Evolutionary conservation across 495 filamentous ascomycete species (phyloP), one percentile per base, ranked within the genome.

Genomic region (Mytilinidion resinicola): DNA sequence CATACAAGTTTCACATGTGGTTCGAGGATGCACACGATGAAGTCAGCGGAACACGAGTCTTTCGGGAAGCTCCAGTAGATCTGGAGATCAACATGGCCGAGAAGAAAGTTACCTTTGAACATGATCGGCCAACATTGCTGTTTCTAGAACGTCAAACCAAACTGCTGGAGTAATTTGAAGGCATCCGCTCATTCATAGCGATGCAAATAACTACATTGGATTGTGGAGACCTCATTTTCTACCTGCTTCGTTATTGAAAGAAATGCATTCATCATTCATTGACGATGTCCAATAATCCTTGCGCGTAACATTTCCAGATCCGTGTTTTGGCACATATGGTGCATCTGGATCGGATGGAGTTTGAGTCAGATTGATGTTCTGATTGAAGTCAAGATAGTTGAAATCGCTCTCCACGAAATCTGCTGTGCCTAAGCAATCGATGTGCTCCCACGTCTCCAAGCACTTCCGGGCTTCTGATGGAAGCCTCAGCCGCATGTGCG

Each of bases 101-200:
- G 51, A 54, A 54, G 36, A 37, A 54, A 30, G 33, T 54, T n/a
- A 39, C 51, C 11, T 37, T 47, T 12, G 53, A 55, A 17, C 9
- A 46, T 5, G 57, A 60, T 50, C 17, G 57, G 15, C 52, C 39
- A 25, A 55, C 57, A 30, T 12, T 60, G 9, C 10, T 36, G 25
- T 60, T 60, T 34, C 39, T 60, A n/a, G 51, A 33, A 42, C 14
- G 52, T n/a, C 57, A 60, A 39, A 60, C 35, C 21, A 60, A 46
- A 42, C 30, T 60, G 38, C 52, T 60, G 9, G 57, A 51, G 47
- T 54, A 54, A 33, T 7, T 51, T 7, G 33, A 46, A 46, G 20
- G 42, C n/a, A 46, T 17, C 20, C 42, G 42, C 20, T 46, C 42
- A 46, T 46, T 46, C 42, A 46, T 46, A 46, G 15, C 6, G 7